Conservation (phyloP, 2,329 filamentous ascomycete species). For the Pezicula radicicola region DNA sequence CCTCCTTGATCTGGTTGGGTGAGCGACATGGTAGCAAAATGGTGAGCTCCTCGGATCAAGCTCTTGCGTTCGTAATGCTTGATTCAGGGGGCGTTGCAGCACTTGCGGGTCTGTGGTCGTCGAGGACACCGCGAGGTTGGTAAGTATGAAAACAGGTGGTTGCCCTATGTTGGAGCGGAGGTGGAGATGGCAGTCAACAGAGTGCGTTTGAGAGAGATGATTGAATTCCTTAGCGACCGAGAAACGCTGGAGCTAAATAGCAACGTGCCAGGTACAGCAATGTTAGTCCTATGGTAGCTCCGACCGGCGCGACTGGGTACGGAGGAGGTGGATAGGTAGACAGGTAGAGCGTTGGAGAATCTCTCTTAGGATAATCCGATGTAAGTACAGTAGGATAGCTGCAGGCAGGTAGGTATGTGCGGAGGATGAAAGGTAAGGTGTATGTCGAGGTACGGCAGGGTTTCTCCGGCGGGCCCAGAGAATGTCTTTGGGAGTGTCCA, state of each 20-base stretch:
- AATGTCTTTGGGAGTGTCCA: neutral
- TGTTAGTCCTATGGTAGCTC: neutral
- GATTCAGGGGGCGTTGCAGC: neutral
- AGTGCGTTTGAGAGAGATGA: neutral
- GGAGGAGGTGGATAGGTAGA: too few relatives aligned
- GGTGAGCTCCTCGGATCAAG: slow-evolving; percentile 8
- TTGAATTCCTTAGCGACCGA: slow-evolving; percentile 12
- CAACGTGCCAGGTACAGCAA: neutral
- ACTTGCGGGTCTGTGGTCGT: neutral
- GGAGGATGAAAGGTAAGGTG: too few relatives aligned
- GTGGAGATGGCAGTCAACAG: slow-evolving; percentile 1
- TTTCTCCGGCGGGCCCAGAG: neutral
- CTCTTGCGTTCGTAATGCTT: slow-evolving; percentile 2
- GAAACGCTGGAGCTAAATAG: neutral
- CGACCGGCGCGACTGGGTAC: neutral
- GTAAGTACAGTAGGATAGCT: too few relatives aligned
- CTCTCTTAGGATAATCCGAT: too few relatives aligned
- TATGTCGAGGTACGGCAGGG: too few relatives aligned
- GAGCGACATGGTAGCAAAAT: slow-evolving; percentile 25
- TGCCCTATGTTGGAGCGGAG: neutral
- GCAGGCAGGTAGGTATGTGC: too few relatives aligned
- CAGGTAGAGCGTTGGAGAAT: too few relatives aligned
- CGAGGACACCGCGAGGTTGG: neutral
- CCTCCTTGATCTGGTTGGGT: slow-evolving; percentile 25
- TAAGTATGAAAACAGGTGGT: neutral